phyloP scores from a whole-genome alignment of 805 yeast species.

The Deakozyma indianensis region DNA sequence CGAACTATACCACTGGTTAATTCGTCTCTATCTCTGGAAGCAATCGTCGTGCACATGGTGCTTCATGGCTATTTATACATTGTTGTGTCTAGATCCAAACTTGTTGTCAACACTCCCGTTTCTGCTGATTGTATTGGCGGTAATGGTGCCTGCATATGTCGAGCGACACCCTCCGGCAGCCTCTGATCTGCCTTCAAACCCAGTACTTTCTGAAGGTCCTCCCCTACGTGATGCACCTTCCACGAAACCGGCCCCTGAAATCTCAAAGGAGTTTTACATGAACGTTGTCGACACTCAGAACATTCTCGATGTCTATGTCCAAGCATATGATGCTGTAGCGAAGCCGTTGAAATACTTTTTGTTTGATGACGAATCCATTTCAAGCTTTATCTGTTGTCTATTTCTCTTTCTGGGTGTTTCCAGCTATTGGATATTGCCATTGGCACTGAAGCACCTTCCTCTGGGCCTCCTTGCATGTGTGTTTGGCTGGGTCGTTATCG shows the following conservation, averaged over 20 bases:
- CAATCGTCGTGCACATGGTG: constrained; percentile 50
- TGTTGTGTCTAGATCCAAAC: constrained; percentile 46
- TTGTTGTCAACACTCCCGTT: constrained; percentile 32
- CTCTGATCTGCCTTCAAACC: constrained; percentile 22
- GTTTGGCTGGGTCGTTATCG: constrained; percentile 34
- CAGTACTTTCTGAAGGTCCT: constrained; percentile 32
- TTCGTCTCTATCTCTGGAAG: constrained; percentile 48
- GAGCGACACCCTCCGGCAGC: constrained; percentile 50
- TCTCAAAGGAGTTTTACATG: constrained; percentile 61
- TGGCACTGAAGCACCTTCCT: constrained; percentile 20
- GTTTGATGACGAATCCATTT: constrained; percentile 40
- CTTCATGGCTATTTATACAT: constrained; percentile 34
- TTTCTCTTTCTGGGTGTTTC: constrained; percentile 21
- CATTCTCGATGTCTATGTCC: constrained; percentile 53
- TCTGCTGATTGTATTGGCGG: constrained; percentile 34
- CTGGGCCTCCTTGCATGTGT: constrained; percentile 24
- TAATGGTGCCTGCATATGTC: constrained; percentile 56
- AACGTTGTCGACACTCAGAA: constrained; percentile 79
- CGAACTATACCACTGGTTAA: constrained; percentile 41
- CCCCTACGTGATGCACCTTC: constrained; percentile 32
- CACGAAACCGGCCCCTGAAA: constrained; percentile 64
- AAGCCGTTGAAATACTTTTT: constrained; percentile 37
- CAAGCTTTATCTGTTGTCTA: constrained; percentile 34
- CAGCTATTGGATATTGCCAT: constrained; percentile 18
- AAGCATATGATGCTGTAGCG: constrained; percentile 42